These are phyloP conservation scores for Cercophora sp. DNA, from an alignment of 495 filamentous ascomycete genomes.

Conservation along the genomic window DNA sequence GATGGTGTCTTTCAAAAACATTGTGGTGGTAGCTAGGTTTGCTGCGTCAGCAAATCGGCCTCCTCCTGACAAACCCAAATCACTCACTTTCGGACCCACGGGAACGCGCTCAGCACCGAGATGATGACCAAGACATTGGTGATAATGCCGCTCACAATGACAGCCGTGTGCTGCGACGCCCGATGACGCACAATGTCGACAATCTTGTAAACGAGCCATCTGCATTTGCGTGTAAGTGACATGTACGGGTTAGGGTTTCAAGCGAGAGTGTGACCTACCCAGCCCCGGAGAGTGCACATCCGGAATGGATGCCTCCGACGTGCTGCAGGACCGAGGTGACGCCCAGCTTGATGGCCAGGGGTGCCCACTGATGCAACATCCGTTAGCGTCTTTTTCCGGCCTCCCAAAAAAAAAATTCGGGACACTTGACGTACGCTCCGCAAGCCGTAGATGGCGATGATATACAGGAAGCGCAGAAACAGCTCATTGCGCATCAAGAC, in stretches of 20 bases:
- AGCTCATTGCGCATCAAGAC: conserved; percentile 43
- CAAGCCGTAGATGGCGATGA: conserved; percentile 40
- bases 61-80: not conserved
- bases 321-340: conserved; percentile 41
- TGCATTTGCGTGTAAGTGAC: conserved; percentile 8
- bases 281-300: conserved; percentile 41
- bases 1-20: conserved; percentile 40
- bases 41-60: not conserved
- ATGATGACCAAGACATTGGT: conserved; percentile 41
- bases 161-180: conserved; percentile 25
- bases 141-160: conserved; percentile 40
- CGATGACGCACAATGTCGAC: conserved; percentile 38
- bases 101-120: conserved; percentile 41
- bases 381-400: no score
- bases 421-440: conserved; percentile 28
- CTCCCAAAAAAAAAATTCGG: not conserved
- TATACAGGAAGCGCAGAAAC: conserved; percentile 38
- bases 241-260: not conserved
- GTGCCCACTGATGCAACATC: conserved; percentile 47
- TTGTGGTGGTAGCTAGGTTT: conserved; percentile 33
- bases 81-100: conserved; percentile 45
- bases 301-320: conserved; percentile 44
- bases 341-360: conserved; percentile 33
- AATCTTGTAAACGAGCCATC: conserved; percentile 42
- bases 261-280: conserved; percentile 33